A percentile compares a stretch with the other conserved stretches of the same genome.
phyloP scores from a whole-genome alignment of 2,329 filamentous ascomycete genomes.

The Ophiostoma himal-ulmi region DNA sequence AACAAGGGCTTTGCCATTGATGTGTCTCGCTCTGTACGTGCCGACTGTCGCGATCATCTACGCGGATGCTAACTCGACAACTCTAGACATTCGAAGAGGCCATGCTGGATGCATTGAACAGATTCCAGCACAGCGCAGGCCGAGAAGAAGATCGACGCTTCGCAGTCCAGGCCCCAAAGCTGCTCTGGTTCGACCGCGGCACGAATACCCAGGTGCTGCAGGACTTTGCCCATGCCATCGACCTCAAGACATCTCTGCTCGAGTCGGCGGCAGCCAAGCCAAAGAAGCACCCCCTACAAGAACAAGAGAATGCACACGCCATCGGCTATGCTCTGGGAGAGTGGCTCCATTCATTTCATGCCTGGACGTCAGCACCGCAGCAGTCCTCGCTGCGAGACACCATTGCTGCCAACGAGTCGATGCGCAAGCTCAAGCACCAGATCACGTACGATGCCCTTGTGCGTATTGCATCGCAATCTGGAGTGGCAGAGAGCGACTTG shows the following conservation, averaged over 20 bases:
- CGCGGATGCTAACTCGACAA: not conserved
- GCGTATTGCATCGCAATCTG: constrained; percentile 31
- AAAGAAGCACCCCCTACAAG: too few species aligned
- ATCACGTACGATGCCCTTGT: constrained; percentile 37
- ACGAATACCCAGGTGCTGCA: constrained; percentile 36
- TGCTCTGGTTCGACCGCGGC: constrained; percentile 33
- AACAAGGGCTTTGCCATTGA: not conserved
- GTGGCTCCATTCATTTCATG: not conserved
- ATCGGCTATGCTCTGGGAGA: not conserved
- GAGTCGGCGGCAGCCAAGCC: constrained; percentile 26
- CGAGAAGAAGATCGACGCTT: too few species aligned
- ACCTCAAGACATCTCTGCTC: constrained; percentile 34
- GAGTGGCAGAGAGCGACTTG: too few species aligned
- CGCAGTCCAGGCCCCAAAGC: not conserved
- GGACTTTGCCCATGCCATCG: constrained; percentile 33
- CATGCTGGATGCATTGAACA: not conserved
- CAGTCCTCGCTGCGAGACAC: constrained; percentile 25
- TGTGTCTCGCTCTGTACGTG: not conserved
- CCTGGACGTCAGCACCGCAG: not conserved
- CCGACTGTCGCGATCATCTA: not conserved
- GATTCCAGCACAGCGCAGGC: not conserved
- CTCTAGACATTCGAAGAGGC: not conserved
- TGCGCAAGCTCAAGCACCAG: constrained; percentile 36
- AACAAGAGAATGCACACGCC: not conserved
- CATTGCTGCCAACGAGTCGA: constrained; percentile 32